These are phyloP conservation scores for Gypsophila paniculata DNA, from an alignment of 179 eudicot genomes.

Conservation along the genomic window DNA sequence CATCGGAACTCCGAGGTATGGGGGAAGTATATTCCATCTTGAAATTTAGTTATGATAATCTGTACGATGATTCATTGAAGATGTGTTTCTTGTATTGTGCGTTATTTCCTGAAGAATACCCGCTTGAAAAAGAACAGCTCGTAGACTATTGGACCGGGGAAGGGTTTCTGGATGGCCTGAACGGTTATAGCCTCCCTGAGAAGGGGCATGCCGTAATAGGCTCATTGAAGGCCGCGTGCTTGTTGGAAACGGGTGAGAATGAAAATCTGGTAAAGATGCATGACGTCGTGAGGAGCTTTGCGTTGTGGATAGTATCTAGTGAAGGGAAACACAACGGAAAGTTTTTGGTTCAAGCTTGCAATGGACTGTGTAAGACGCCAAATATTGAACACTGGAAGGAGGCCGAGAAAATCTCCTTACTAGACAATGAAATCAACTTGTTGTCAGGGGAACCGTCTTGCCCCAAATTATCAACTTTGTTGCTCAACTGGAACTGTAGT, in stretches of 20 bases:
- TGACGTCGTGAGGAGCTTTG: conserved; percentile 31
- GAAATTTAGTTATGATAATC: conserved; percentile 24
- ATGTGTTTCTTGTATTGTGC: conserved; percentile 33
- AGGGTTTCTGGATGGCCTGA: conserved; percentile 24
- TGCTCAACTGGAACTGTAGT: conserved; percentile 26
- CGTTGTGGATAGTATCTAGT: conserved; percentile 20
- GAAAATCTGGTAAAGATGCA: conserved; percentile 25
- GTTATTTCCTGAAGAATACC: conserved; percentile 29
- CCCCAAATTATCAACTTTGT: conserved; percentile 22
- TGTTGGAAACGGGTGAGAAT: conserved; percentile 26
- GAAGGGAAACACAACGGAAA: conserved; percentile 17
- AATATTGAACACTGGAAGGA: conserved; percentile 22
- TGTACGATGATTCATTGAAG: conserved; percentile 23
- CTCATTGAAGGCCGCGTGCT: conserved; percentile 24
- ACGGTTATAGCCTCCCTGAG: conserved; percentile 10
- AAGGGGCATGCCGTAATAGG: conserved; percentile 29
- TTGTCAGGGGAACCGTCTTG: conserved; percentile 15
- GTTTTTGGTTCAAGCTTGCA: conserved; percentile 18
- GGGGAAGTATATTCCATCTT: conserved; percentile 21
- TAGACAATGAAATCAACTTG: conserved; percentile 18
- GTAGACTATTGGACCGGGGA: conserved; percentile 30
- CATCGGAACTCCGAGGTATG: conserved; percentile 30
- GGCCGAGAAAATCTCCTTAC: conserved; percentile 25
- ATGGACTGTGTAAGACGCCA: conserved; percentile 13
- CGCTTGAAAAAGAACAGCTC: conserved; percentile 30